Conservation (phyloP, 1,284 basidiomycete species). For the Puccinia coronata region DNA sequence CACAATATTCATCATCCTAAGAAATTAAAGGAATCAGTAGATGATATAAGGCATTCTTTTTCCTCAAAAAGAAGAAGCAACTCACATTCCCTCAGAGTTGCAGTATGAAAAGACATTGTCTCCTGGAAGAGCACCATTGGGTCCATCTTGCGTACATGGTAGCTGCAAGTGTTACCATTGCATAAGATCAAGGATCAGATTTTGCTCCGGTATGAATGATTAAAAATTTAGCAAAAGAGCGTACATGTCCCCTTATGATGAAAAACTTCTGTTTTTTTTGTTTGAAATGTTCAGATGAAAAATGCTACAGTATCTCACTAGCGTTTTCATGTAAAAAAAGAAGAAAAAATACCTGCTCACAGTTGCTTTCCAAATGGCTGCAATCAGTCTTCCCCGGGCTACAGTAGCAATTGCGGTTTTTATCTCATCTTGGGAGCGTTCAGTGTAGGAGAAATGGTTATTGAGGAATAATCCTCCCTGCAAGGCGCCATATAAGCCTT, state of each 20-base stretch:
- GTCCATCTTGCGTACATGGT: slow-evolving; percentile 33
- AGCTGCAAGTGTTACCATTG: not conserved
- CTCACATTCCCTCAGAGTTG: slow-evolving; percentile 30
- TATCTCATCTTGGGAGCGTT: slow-evolving; percentile 38
- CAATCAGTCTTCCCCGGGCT: slow-evolving; percentile 35
- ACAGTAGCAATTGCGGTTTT: slow-evolving; percentile 15
- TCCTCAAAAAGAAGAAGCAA: too few species aligned
- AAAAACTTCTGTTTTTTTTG: slow-evolving; percentile 20
- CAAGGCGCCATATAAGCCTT: slow-evolving; percentile 41
- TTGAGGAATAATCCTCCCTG: slow-evolving; percentile 47
- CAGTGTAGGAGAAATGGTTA: slow-evolving; percentile 34
- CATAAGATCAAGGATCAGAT: not conserved
- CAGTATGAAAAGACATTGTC: slow-evolving; percentile 38
- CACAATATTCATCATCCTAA: slow-evolving; percentile 46
- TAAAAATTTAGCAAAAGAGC: not conserved
- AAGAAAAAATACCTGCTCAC: not conserved
- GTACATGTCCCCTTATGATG: slow-evolving; percentile 33
- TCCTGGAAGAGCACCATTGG: slow-evolving; percentile 24
- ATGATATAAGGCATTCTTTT: too few species aligned
- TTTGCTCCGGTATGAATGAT: not conserved
- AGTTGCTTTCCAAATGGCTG: slow-evolving; percentile 46
- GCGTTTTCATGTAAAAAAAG: not conserved
- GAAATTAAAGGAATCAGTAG: not conserved
- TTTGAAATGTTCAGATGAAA: not conserved
- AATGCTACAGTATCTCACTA: not conserved